Evolutionary conservation across 176 grass and related monocot genomes (phyloP), one percentile per base, ranked within the genome.

Genomic region (Oryza meridionalis): DNA sequence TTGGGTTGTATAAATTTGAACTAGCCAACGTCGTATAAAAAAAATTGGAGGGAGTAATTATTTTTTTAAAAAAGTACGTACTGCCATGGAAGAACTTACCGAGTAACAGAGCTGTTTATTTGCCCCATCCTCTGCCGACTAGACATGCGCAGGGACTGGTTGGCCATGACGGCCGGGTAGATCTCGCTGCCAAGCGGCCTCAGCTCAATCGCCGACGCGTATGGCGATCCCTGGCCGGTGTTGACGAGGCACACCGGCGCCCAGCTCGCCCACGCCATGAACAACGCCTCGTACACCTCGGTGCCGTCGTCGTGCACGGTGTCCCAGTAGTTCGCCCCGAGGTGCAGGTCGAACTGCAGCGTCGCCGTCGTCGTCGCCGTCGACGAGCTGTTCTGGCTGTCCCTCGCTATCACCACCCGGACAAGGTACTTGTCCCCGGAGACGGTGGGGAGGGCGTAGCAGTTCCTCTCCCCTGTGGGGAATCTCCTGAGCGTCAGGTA

Each of bases 271-370:
- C 47, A 25, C 4, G 75, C 81, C 1, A 77, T 26, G 12, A 42
- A 43, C 25, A 88, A 22, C 21, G 45, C 71, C 37, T 84, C 75
- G 3, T 10, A 13, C 3, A 45, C 16, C 5, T 50, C 84, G 83
- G 2, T 4, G 47, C 3, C 47, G 0, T 50, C 14, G 13, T 13
- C 47, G 13, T 50, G 13, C 2, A 50, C 47, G 47, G 47, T 50
- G 47, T 50, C 47, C 47, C 47, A 50, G 47, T 50, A 50, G 47
- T 50, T 50, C 51, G 73, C 86, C 19, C 74, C 81, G 15, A 88
- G 82, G 49, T 90, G 77, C n/a, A 90, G 55, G 67, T 85, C 87
- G 25, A 89, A 89, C 55, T 29, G 16, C 29, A 76, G 2, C 47
- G 14, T 2, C 27, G n/a, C n/a, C n/a, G 27, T 22, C 32, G 32